Base-by-base conservation (phyloP, 2,329 filamentous ascomycete species). In the Cercospora zeina region DNA sequence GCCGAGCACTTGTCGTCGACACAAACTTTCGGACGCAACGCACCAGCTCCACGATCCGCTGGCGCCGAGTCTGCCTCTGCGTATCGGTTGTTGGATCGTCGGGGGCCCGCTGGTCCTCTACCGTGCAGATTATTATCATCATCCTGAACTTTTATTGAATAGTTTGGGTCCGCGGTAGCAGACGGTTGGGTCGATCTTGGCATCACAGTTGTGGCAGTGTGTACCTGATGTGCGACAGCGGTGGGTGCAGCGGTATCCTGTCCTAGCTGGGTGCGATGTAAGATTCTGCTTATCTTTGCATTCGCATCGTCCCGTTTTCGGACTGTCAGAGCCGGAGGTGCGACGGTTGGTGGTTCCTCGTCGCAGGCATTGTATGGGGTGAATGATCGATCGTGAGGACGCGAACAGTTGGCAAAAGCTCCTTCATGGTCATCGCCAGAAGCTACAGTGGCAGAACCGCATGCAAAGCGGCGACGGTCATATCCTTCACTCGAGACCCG, bases 401-500 rank as follows among this genome's bases (percentile, higher is more conserved):
- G 30, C n/a, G 31, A 27, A 33, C 16, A 30, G 21, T 27, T 27
- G 27, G 13, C 14, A 21, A 21, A 21, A 16, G 31, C 56, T 58
- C 33, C 56, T 24, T n/a, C 34, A 11, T 33, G 54, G 24, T 54
- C 36, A 16, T 36, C 31, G n/a, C n/a, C 16, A n/a, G 30, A 1
- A 34, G 9, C 9, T 24, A 14, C 56, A 27, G 30, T 33, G 21
- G 16, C 45, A 34, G 50, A 14, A 11, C 31, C 53, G 36, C 27
- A 45, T 50, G 50, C 45, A 11, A 63, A 51, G 33, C 68, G 58
- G 53, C 67, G 61, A 39, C 59, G 61, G 58, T 67, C 70, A 58
- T 67, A 73, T 57, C 67, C 70, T 47, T 71, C 71, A 33, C 65
- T 66, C 16, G 68, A 70, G 3, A 68, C 68, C 27, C 64, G 66